Conservation (phyloP, 78 protist genomes). For the Creolimax fragrantissima region DNA sequence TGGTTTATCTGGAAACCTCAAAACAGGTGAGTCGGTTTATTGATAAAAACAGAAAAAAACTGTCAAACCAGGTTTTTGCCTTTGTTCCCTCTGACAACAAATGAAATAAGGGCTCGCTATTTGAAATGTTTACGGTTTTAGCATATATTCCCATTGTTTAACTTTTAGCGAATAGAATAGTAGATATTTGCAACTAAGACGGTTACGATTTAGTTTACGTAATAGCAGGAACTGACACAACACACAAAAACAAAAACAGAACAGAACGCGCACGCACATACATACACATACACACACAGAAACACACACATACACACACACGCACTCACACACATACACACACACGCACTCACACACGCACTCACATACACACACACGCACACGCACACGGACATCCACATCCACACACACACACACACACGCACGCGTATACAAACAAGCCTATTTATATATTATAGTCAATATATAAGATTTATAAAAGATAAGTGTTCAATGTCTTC, state of each 20-base stretch:
- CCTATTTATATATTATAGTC: background rate
- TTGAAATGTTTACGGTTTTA: background rate
- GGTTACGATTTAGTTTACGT: too few species aligned
- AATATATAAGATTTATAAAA: background rate
- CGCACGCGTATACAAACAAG: background rate
- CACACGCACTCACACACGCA: background rate
- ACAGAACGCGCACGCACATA: background rate
- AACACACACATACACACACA: background rate
- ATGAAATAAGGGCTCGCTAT: background rate
- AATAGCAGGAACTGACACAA: background rate
- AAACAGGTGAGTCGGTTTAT: background rate
- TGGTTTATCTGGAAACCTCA: too few species aligned
- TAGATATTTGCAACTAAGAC: too few species aligned
- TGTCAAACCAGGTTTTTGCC: background rate
- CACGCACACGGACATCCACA: background rate
- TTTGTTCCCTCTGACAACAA: background rate
- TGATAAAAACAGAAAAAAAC: background rate
- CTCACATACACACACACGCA: background rate
- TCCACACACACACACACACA: background rate
- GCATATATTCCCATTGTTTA: background rate
- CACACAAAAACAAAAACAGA: background rate
- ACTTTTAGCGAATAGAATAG: background rate
- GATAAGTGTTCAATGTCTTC: background rate
- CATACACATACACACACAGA: background rate
- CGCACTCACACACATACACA: background rate